Evolutionary conservation across 495 filamentous ascomycete species (phyloP), one percentile per base, ranked within the genome.

Genomic region (Aspergillus taichungensis): DNA sequence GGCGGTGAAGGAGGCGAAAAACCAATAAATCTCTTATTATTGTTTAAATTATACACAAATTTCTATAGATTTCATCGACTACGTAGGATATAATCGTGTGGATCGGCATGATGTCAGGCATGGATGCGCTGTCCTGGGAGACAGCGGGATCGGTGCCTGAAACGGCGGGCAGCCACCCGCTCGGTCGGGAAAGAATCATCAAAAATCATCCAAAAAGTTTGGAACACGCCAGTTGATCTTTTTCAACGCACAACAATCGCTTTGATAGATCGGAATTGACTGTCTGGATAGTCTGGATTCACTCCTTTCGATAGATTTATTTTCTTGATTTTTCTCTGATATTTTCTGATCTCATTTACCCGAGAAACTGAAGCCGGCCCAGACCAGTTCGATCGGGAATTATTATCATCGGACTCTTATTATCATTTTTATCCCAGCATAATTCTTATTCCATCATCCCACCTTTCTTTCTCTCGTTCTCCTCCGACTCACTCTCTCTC

Each of bases 1-100:
- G 54, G 76, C 89, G 13, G 60, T 95, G 64, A 55, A 60, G 56
- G 45, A 62, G 40, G 64, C 12, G 29, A n/a, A 5, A 40, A 27
- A 40, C 37, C 4, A 24, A 24, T 24, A 4, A 24, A 24, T 38
- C 36, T 14, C 36, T 38, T 24, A 38, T 38, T 13, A 24, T 9
- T 13, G n/a, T n/a, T 24, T n/a, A n/a, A n/a, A n/a, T n/a, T n/a
- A n/a, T n/a, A n/a, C n/a, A n/a, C n/a, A n/a, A n/a, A n/a, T n/a
- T n/a, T n/a, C n/a, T n/a, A n/a, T n/a, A n/a, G n/a, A n/a, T n/a
- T n/a, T n/a, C n/a, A n/a, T n/a, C n/a, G n/a, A n/a, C n/a, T 24
- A 24, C 18, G 18, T 2, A 24, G n/a, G n/a, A 24, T 24, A 24
- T 24, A 24, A 24, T 24, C 1, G 18, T 24, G 1, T 24, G 1